Evolutionary conservation across 257 asterid species (phyloP).

Genomic region (Sherardia arvensis): DNA sequence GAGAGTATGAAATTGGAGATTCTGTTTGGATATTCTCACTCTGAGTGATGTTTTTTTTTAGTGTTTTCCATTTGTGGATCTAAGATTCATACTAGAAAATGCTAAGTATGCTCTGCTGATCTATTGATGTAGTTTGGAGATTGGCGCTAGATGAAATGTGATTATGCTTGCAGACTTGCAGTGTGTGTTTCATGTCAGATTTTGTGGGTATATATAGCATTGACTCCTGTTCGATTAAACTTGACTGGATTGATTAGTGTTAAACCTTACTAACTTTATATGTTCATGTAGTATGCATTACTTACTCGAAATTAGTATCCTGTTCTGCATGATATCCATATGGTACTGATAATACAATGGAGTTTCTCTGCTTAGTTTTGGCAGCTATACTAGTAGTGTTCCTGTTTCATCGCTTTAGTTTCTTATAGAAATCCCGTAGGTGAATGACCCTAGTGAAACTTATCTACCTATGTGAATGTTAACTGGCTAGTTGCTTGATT

Average conservation of each 20-base stretch:
- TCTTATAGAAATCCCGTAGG: background rate
- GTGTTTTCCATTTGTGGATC: constrained; percentile 1
- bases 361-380: background rate
- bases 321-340: background rate
- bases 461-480: background rate
- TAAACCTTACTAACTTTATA: background rate
- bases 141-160: background rate
- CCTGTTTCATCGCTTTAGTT: background rate
- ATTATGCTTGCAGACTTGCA: background rate
- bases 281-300: background rate
- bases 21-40: background rate
- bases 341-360: background rate
- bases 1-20: background rate
- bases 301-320: background rate
- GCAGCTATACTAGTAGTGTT: constrained; percentile 1
- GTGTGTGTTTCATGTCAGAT: background rate
- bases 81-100: background rate
- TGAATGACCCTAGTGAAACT: background rate
- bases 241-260: background rate
- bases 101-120: background rate
- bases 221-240: background rate
- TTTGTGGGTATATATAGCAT: background rate
- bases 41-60: background rate
- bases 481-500: background rate
- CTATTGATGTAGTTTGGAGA: background rate